Evolutionary conservation across 1,139 yeast species (phyloP), one percentile per base, ranked within the genome.

Genomic region (Scheffersomyces lignicola): DNA sequence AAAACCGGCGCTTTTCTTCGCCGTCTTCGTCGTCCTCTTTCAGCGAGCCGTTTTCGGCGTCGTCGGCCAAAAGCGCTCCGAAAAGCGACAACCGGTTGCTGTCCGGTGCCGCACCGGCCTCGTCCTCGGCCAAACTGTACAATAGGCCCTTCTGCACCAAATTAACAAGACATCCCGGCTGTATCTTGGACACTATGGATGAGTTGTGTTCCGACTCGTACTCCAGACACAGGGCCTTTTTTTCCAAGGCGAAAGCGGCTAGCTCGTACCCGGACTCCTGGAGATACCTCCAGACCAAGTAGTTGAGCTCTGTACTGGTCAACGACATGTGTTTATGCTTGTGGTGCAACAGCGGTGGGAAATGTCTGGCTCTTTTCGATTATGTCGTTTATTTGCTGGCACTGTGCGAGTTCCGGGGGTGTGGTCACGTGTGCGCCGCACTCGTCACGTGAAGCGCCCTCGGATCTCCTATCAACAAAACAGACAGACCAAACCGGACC

Each of bases 231-330:
- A 73, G 64, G 2, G 92, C 68, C 48, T 87, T 92, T 47, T 84
- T 83, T 43, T 85, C 88, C 31, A 92, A 62, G 0, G 97, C 95
- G 52, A 76, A 80, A 0, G 96, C 92, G 2, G 95, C 73, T 24
- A 87, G 70, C 38, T 85, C 94, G 39, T 73, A 69, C 1, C 96
- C 97, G 6, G 87, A 73, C 56, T 92, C 98, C 56, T 88, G 96
- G 29, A 90, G 71, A 55, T 92, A 92, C 47, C 97, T 67, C 96
- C 97, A 92, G 41, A 92, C 78, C 52, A 92, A 73, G 57, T 92
- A 90, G 67, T 92, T 92, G 40, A 92, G 73, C 62, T 90, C 96
- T 40, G 76, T 80, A 43, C 95, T 83, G 5, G 95, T 77, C 36
- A 92, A 67, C 23, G 95, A 83, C 96, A 88, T 88, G 18, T 17